Conservation (phyloP, 805 yeast genomes). For the Tanozyma kutaoensis region DNA sequence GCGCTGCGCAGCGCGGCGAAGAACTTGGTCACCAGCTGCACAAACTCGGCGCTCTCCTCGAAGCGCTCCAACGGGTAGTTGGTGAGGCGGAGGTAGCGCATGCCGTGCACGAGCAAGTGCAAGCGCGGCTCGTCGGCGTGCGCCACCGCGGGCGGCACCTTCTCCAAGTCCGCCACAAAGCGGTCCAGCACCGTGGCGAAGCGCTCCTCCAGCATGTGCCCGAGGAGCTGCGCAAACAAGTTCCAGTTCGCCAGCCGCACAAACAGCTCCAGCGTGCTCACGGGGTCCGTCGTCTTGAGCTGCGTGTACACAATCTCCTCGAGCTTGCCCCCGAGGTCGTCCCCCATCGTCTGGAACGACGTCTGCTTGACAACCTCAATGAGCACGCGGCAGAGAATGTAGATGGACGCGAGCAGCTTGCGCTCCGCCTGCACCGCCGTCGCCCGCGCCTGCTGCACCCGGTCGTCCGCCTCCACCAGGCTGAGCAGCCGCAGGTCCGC, state of each 20-base stretch:
- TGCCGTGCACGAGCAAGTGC: conserved; percentile 75
- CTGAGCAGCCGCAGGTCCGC: too few relatives aligned
- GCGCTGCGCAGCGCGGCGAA: conserved; percentile 54
- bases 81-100: conserved; percentile 69
- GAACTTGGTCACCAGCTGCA: conserved; percentile 77
- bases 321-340: conserved; percentile 65
- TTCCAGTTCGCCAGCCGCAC: conserved; percentile 92
- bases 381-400: conserved; percentile 78
- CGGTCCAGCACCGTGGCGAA: conserved; percentile 85
- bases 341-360: conserved; percentile 59
- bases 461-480: conserved; percentile 9
- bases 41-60: conserved; percentile 88
- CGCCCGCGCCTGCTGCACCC: conserved; percentile 32
- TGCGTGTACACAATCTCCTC: conserved; percentile 93
- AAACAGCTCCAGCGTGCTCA: conserved; percentile 41
- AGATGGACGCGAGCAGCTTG: conserved; percentile 76
- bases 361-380: conserved; percentile 88
- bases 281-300: conserved; percentile 77
- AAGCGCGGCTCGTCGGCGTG: conserved; percentile 39
- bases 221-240: conserved; percentile 75
- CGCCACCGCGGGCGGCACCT: conserved; percentile 35
- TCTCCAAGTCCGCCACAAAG: conserved; percentile 86
- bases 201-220: conserved; percentile 78
- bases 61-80: conserved; percentile 81
- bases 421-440: conserved; percentile 77